A percentile compares a stretch with the other conserved stretches of the same genome.
Conservation (phyloP, 345 rosid species). For the Euphorbia peplus region DNA sequence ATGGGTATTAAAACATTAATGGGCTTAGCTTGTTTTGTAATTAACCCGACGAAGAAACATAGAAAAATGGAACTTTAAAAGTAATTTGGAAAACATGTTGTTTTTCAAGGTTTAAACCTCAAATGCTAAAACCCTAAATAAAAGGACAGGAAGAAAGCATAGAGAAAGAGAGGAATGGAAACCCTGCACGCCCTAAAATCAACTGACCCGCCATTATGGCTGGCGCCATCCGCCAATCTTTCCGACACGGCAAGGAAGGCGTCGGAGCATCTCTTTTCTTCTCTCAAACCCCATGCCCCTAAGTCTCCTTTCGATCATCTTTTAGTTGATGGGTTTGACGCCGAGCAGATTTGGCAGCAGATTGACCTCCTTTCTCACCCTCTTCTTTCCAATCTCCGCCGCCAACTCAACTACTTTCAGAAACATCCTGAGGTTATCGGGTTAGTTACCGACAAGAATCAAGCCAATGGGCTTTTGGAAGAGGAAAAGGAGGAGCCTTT, state of each 20-base stretch:
- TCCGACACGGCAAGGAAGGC: slow-evolving; percentile 55
- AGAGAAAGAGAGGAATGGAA: slow-evolving; percentile 14
- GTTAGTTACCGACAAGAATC: slow-evolving; percentile 8
- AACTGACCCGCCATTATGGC: slow-evolving; percentile 67
- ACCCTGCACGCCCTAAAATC: slow-evolving; percentile 52
- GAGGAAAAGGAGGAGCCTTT: neutral
- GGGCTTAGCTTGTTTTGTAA: too few relatives aligned
- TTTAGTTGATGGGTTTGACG: slow-evolving; percentile 69
- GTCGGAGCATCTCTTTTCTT: slow-evolving; percentile 53
- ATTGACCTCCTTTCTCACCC: slow-evolving; percentile 76
- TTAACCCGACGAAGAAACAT: too few relatives aligned
- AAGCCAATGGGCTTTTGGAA: slow-evolving; percentile 8
- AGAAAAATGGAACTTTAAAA: too few relatives aligned
- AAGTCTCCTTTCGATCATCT: slow-evolving; percentile 72
- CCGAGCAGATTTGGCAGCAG: slow-evolving; percentile 98
- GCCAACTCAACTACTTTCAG: slow-evolving; percentile 53
- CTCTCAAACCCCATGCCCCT: slow-evolving; percentile 46
- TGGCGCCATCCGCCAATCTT: slow-evolving; percentile 52
- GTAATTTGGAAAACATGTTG: too few relatives aligned
- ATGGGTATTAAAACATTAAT: too few relatives aligned
- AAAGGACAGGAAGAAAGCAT: too few relatives aligned
- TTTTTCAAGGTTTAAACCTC: neutral
- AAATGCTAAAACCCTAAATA: slow-evolving; percentile 1
- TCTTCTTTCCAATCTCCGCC: slow-evolving; percentile 45
- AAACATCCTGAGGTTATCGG: slow-evolving; percentile 53